Conservation (phyloP, 768 basidiomycete species). For the Boletus rufocinnamomeus region DNA sequence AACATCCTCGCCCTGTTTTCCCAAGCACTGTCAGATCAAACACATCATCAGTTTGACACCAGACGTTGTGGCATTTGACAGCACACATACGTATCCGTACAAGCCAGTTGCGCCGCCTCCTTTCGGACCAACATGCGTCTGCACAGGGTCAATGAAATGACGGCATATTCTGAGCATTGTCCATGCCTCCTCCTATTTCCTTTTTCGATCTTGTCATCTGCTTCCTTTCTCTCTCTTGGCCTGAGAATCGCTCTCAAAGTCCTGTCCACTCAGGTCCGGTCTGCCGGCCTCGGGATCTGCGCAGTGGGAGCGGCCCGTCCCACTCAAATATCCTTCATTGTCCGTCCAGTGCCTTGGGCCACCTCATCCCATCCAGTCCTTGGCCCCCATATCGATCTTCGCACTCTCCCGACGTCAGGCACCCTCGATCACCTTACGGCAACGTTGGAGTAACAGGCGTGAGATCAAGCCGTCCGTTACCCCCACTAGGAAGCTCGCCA, state of each 20-base stretch:
- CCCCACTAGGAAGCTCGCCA: neutral
- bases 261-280: neutral
- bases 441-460: constrained; percentile 12
- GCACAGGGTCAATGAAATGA: constrained; percentile 11
- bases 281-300: neutral
- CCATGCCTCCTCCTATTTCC: constrained; percentile 14
- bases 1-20: neutral
- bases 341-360: neutral
- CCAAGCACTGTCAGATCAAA: constrained; percentile 1
- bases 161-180: constrained; percentile 9
- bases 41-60: neutral
- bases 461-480: constrained; percentile 12
- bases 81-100: neutral
- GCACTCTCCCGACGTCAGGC: constrained; percentile 12
- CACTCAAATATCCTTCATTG: neutral
- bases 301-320: neutral
- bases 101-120: constrained; percentile 13
- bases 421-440: constrained; percentile 20
- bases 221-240: neutral
- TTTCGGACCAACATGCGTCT: constrained; percentile 17
- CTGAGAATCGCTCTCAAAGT: constrained; percentile 10
- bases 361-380: constrained; percentile 1
- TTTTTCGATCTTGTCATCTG: constrained; percentile 7
- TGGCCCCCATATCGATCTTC: neutral
- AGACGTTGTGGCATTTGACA: neutral